Evolutionary conservation across 208 protist genomes (phyloP), one percentile per base, ranked within the genome.

Genomic region (Acanthamoeba polyphaga): DNA sequence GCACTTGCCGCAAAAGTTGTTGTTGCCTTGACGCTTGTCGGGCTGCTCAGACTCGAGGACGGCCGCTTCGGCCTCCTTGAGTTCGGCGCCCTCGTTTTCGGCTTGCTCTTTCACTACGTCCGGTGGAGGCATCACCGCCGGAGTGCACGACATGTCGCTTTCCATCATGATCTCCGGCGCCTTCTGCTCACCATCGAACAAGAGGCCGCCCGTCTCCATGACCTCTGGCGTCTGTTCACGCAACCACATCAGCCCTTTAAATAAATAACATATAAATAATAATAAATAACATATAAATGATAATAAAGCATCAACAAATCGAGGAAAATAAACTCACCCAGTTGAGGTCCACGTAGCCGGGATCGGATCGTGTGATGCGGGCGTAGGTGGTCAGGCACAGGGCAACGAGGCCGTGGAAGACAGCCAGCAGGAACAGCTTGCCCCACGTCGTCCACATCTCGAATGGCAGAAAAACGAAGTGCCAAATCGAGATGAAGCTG

Each of bases 401-500:
- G 13, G 22, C 64, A 8, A 70, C 64, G 9, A 70, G 64, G 19
- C 19, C 64, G 22, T 70, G 64, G 22, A 70, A 70, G 64, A 15
- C 27, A 0, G 32, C 27, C 13, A 70, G 64, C 64, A 70, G 22
- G 64, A 70, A 70, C 27, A 70, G 64, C 64, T 70, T 70, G 64
- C 64, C 64, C 64, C 64, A 15, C 64, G 64, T 70, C n/a, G 64
- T 19, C 27, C n/a, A 70, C 64, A 70, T 70, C n/a, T 70, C 64
- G 22, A 70, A 70, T 10, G 64, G 64, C 27, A 70, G n/a, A 32
- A 70, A 70, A 70, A 70, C 64, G 64, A 70, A 70, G 64, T 70
- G 64, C 64, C 64, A 70, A 70, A 70, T 70, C 64, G 64, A 70
- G 64, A 70, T 70, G 64, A 70, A 70, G n/a, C 64, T 70, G 64